Conservation (phyloP, 345 rosid species). For the Rhodamnia rubescens region DNA sequence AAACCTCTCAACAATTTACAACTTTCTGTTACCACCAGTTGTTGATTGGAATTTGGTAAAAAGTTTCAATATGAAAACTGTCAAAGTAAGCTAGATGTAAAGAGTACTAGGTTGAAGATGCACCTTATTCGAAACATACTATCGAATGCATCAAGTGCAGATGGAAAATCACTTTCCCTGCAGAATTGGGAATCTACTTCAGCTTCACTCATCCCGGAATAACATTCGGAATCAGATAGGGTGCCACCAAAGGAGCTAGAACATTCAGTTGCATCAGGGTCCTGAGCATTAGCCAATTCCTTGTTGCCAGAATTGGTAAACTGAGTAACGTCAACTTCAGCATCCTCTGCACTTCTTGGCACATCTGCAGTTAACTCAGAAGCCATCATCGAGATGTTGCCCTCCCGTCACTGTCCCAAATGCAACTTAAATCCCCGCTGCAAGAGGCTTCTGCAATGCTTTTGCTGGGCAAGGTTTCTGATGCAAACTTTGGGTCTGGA, state of each 20-base stretch:
- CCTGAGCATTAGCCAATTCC: slow-evolving; percentile 20
- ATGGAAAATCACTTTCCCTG: slow-evolving; percentile 37
- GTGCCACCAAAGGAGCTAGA: slow-evolving; percentile 83
- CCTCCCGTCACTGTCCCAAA: slow-evolving; percentile 11
- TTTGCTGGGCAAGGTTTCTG: slow-evolving; percentile 13
- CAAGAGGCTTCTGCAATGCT: slow-evolving; percentile 11
- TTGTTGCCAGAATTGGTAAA: slow-evolving; percentile 10
- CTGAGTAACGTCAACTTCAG: slow-evolving; percentile 49
- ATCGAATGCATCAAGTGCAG: slow-evolving; percentile 44
- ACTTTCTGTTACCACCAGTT: neutral
- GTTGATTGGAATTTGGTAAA: neutral
- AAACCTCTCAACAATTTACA: neutral
- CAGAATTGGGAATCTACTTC: slow-evolving; percentile 71
- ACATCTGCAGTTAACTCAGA: slow-evolving; percentile 8
- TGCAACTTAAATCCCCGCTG: slow-evolving; percentile 13
- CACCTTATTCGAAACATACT: slow-evolving; percentile 51
- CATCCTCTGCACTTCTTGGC: slow-evolving; percentile 22
- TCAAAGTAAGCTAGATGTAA: neutral
- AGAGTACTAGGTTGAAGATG: slow-evolving; percentile 2
- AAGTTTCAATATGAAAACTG: neutral
- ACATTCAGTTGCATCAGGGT: slow-evolving; percentile 79
- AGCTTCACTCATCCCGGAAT: slow-evolving; percentile 48
- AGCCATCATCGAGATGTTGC: slow-evolving; percentile 6
- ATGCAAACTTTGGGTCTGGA: slow-evolving; percentile 9
- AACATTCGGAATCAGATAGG: slow-evolving; percentile 35